Evolutionary conservation across 306 rosid species (phyloP).

Genomic region (Quercus aquifolioides): DNA sequence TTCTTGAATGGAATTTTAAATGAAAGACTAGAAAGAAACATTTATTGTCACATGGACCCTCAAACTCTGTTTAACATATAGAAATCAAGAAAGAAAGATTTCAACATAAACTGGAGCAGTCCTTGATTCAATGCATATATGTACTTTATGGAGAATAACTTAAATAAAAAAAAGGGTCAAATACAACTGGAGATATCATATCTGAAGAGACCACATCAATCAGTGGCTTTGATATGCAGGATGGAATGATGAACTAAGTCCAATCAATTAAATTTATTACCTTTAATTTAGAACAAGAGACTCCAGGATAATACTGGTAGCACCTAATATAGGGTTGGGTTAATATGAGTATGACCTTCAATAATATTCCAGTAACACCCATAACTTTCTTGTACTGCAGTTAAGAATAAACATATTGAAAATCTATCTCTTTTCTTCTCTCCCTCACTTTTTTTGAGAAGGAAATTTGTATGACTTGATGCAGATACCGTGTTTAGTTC

Average conservation of each 20-base stretch:
- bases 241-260: background rate
- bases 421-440: background rate
- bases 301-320: background rate
- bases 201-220: background rate
- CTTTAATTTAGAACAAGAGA: background rate
- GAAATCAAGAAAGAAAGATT: background rate
- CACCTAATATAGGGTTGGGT: background rate
- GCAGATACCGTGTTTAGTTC: conserved; percentile 43
- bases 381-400: conserved; percentile 3
- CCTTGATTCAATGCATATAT: background rate
- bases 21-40: background rate
- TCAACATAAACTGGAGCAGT: background rate
- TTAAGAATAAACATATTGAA: background rate
- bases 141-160: background rate
- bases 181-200: background rate
- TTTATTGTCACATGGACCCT: background rate
- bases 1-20: background rate
- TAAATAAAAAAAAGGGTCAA: background rate
- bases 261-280: background rate
- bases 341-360: no score
- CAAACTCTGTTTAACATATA: background rate
- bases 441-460: conserved; percentile 19
- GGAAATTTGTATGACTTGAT: conserved; percentile 23
- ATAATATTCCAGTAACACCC: background rate
- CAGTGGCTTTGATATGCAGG: background rate